Evolutionary conservation across 1,284 basidiomycete species (phyloP).

Genomic region (Sutorius eximius): DNA sequence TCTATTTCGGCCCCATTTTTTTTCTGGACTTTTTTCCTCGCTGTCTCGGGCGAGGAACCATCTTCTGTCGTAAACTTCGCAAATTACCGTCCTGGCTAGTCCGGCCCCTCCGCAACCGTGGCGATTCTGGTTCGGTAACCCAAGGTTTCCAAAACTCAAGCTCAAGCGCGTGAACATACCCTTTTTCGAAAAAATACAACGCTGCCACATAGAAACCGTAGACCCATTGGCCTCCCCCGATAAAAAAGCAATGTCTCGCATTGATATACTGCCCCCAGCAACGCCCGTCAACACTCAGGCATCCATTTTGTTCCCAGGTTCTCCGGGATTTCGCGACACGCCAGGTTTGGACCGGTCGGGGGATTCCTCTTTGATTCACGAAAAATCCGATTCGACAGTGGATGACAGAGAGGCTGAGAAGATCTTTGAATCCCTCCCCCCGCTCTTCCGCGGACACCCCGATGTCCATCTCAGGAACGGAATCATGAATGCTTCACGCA

Average conservation of each 20-base stretch:
- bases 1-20: slow-evolving; percentile 8
- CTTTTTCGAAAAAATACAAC: slow-evolving; percentile 20
- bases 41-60: slow-evolving; percentile 58
- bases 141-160: slow-evolving; percentile 36
- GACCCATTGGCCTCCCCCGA: slow-evolving; percentile 18
- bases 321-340: slow-evolving; percentile 37
- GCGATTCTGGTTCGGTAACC: slow-evolving; percentile 71
- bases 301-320: slow-evolving; percentile 21
- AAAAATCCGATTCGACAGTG: slow-evolving; percentile 29
- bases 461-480: slow-evolving; percentile 72
- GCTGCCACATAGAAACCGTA: slow-evolving; percentile 33
- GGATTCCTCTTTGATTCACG: slow-evolving; percentile 28
- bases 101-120: slow-evolving; percentile 61
- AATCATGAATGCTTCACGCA: slow-evolving; percentile 61
- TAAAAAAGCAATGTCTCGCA: slow-evolving; percentile 53
- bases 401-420: slow-evolving; percentile 34
- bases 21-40: slow-evolving; percentile 54
- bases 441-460: slow-evolving; percentile 64
- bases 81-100: slow-evolving; percentile 63
- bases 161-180: slow-evolving; percentile 22
- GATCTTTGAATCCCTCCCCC: slow-evolving; percentile 64
- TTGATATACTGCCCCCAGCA: slow-evolving; percentile 53
- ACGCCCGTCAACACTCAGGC: slow-evolving; percentile 44
- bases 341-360: slow-evolving; percentile 32
- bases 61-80: slow-evolving; percentile 50